Evolutionary conservation across 306 rosid species (phyloP).

Genomic region (Castanea crenata): DNA sequence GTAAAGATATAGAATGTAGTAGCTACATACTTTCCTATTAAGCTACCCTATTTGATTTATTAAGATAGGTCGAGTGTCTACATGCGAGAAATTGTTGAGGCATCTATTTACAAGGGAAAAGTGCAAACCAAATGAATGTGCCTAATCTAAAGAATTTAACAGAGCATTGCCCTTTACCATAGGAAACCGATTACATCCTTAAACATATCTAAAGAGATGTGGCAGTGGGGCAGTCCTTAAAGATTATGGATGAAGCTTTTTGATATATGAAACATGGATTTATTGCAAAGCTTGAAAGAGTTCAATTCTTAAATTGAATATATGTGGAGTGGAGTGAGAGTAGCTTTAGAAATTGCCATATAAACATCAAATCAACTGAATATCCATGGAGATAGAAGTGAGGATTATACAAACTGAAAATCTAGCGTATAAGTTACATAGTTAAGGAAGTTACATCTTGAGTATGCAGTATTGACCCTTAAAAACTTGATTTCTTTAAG

Average conservation of each 20-base stretch:
- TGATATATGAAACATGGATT: too few species aligned
- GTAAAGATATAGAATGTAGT: too few species aligned
- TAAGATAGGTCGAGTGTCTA: neutral
- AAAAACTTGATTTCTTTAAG: too few species aligned
- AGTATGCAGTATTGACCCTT: neutral
- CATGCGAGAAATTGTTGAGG: neutral
- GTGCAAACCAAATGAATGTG: neutral
- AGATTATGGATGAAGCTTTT: too few species aligned
- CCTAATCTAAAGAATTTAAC: neutral
- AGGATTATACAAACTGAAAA: neutral
- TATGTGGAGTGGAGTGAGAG: too few species aligned
- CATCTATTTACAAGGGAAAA: neutral
- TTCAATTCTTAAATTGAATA: too few species aligned
- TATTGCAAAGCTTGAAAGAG: too few species aligned
- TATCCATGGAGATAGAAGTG: neutral
- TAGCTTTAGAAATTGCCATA: neutral
- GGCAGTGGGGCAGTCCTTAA: too few species aligned
- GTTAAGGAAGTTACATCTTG: neutral
- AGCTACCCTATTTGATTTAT: neutral
- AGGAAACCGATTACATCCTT: neutral
- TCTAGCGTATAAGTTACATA: neutral
- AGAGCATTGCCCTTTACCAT: neutral
- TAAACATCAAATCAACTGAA: neutral
- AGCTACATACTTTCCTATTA: too few species aligned
- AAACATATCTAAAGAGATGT: too few species aligned